These are phyloP conservation scores for Yarrowia sp. DNA, from an alignment of 805 yeast species.

Conservation along the genomic window DNA sequence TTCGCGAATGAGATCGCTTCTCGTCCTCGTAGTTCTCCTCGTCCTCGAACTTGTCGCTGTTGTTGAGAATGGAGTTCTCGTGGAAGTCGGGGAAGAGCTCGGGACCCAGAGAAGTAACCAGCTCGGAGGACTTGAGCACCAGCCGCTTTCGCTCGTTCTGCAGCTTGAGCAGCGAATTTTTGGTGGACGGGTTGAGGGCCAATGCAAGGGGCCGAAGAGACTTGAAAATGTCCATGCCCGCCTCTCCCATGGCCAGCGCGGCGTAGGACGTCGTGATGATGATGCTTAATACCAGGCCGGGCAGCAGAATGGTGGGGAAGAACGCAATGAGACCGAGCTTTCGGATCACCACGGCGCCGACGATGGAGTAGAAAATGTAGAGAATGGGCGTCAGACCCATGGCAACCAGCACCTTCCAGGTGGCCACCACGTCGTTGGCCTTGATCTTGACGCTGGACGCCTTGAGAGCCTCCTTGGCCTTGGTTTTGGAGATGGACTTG, in stretches of 20 bases:
- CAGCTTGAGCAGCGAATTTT: constrained; percentile 49
- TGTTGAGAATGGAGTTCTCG: constrained; percentile 29
- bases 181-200: constrained; percentile 41
- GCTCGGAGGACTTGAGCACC: constrained; percentile 69
- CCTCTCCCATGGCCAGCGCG: constrained; percentile 90
- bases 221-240: constrained; percentile 84
- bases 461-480: constrained; percentile 77
- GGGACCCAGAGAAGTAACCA: constrained; percentile 80
- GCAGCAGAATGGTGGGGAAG: constrained; percentile 57
- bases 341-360: constrained; percentile 40
- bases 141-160: constrained; percentile 60
- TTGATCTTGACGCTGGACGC: constrained; percentile 84
- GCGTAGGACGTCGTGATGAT: constrained; percentile 56
- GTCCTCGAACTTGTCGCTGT: constrained; percentile 26
- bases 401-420: constrained; percentile 92
- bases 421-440: constrained; percentile 92
- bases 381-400: constrained; percentile 86
- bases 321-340: constrained; percentile 39
- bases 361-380: constrained; percentile 71
- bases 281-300: constrained; percentile 41
- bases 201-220: constrained; percentile 76
- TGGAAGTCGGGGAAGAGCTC: constrained; percentile 78
- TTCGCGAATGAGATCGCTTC: not conserved
- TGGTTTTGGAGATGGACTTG: constrained; percentile 65
- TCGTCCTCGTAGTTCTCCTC: constrained; percentile 28